phyloP scores from a whole-genome alignment of 805 yeast species.

The Starmera amethionina region DNA sequence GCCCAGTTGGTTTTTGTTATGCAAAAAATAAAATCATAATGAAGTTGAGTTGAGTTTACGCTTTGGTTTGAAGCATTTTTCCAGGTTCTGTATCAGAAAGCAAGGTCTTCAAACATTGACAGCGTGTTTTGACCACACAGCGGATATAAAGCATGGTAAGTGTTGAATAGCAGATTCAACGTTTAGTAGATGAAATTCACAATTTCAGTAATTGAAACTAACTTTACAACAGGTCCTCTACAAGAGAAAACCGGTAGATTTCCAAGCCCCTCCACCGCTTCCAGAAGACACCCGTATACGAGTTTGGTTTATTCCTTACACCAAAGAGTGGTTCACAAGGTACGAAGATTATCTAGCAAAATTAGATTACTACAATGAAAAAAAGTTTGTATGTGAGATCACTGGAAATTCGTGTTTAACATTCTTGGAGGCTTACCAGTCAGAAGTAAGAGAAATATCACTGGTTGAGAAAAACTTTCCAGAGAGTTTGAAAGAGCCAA shows the following conservation, averaged over 20 bases:
- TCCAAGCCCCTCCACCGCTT: slow-evolving; percentile 44
- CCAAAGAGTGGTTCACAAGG: slow-evolving; percentile 77
- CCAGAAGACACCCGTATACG: slow-evolving; percentile 48
- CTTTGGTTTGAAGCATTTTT: no score
- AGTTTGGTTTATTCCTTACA: slow-evolving; percentile 76
- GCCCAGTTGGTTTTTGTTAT: no score
- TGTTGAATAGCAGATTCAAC: neutral
- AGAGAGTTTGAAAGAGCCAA: slow-evolving; percentile 84
- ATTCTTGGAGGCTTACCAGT: slow-evolving; percentile 76
- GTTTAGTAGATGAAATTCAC: no score
- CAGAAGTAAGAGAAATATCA: slow-evolving; percentile 54
- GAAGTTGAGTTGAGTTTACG: no score
- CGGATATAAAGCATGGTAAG: neutral
- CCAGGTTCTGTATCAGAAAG: no score
- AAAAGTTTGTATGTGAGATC: slow-evolving; percentile 89
- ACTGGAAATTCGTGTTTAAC: slow-evolving; percentile 91
- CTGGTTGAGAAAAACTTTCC: slow-evolving; percentile 80
- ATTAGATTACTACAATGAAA: slow-evolving; percentile 61
- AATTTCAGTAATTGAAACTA: neutral
- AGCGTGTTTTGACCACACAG: no score
- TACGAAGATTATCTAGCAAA: slow-evolving; percentile 70
- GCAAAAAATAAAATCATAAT: no score
- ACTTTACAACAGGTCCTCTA: slow-evolving; percentile 51
- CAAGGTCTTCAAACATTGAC: no score
- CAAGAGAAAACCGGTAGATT: slow-evolving; percentile 61